phyloP scores from a whole-genome alignment of 768 basidiomycete genomes.

The Naganishia friedmannii region DNA sequence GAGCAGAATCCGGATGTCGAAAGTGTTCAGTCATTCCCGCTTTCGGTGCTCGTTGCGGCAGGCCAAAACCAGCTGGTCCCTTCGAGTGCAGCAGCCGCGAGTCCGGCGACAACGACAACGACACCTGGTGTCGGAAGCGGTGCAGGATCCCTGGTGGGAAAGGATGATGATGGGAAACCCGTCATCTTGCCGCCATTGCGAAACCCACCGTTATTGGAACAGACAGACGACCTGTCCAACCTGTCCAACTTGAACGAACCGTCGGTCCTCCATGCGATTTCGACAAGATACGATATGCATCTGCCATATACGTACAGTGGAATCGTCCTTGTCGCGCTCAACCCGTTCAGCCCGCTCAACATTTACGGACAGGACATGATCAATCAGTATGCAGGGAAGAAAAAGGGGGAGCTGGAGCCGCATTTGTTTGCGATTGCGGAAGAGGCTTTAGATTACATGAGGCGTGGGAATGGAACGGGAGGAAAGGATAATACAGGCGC shows the following conservation, averaged over 20 bases:
- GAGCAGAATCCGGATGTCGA: conserved; percentile 17
- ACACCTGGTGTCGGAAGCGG: neutral
- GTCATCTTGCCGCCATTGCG: conserved; percentile 81
- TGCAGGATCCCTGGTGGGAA: conserved; percentile 18
- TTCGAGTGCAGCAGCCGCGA: neutral
- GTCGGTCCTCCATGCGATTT: conserved; percentile 92
- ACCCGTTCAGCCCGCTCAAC: conserved; percentile 95
- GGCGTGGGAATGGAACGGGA: conserved; percentile 56
- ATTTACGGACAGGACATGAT: conserved; percentile 97
- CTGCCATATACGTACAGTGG: conserved; percentile 99
- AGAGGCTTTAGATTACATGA: conserved; percentile 97
- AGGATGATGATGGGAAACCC: conserved; percentile 66
- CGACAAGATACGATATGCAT: conserved; percentile 92
- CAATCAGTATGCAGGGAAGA: conserved; percentile 88
- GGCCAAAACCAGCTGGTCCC: conserved; percentile 24
- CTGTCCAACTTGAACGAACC: conserved; percentile 98
- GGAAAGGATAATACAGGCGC: conserved; percentile 60
- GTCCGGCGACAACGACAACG: neutral
- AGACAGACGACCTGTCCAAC: conserved; percentile 95
- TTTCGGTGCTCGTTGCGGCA: conserved; percentile 23
- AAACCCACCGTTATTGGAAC: conserved; percentile 93
- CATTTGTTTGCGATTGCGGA: conserved; percentile 99
- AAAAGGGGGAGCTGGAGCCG: conserved; percentile 91
- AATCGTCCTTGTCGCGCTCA: conserved; percentile 89
- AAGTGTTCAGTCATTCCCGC: conserved; percentile 29